phyloP scores from a whole-genome alignment of 371 early-diverging fungal species.

The Apophysomyces ossiformis region DNA sequence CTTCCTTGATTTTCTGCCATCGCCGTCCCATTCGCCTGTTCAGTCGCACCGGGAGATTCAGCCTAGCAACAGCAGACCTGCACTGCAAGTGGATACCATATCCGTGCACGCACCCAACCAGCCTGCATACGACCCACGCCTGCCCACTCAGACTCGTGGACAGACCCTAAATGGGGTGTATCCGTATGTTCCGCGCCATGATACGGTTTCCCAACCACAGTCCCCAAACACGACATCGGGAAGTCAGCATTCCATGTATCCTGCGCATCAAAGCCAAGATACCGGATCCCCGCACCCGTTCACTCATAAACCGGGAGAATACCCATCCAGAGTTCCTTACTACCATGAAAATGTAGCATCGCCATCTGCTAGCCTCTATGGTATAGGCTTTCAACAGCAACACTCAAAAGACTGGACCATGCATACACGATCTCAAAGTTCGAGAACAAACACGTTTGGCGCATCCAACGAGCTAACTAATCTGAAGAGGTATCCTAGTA shows the following conservation, averaged over 20 bases:
- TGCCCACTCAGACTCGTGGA: background rate
- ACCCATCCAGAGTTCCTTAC: background rate
- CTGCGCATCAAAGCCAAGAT: background rate
- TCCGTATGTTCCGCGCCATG: background rate
- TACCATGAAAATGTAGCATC: background rate
- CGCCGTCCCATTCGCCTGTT: conserved; percentile 51
- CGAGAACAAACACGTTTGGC: background rate
- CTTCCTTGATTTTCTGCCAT: conserved; percentile 54
- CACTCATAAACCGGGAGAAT: background rate
- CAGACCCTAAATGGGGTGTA: background rate
- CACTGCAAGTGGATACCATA: background rate
- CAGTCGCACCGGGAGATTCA: background rate
- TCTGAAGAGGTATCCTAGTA: background rate
- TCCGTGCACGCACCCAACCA: background rate
- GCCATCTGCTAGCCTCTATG: background rate
- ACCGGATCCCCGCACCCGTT: background rate
- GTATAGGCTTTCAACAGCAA: background rate
- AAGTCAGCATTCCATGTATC: background rate
- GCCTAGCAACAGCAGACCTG: background rate
- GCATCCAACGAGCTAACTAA: background rate
- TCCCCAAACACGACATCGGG: background rate
- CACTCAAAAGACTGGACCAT: background rate
- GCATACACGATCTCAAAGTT: conserved; percentile 3
- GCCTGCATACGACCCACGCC: background rate
- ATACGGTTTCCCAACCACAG: background rate